Base-by-base conservation (phyloP, 805 yeast genomes). In the Nakazawaea pomicola region DNA sequence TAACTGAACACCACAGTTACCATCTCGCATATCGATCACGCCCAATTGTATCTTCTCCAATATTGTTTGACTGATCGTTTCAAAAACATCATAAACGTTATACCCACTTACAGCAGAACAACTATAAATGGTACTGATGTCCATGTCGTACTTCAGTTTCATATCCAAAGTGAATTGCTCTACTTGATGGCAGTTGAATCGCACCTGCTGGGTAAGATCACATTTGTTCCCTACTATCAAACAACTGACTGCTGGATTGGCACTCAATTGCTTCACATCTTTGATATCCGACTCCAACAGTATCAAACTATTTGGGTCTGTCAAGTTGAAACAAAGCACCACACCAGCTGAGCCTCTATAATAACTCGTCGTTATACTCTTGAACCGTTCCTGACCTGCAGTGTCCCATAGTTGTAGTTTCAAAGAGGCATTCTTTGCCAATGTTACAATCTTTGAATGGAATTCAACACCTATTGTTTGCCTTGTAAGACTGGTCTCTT, bases 41-140 rank as follows among this genome's bases (percentile, higher is more conserved):
- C 78, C 79, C 21, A 66, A 53, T 46, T 74, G 77, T 12, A 74
- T 59, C 50, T 70, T 70, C 1, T 74, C 60, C 21, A 71, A 48
- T 2, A 74, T 66, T 48, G 62, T 62, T 21, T 56, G 56, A 1
- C 72, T 60, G 15, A 74, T 36, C 14, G 56, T 51, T 12, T 57
- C 52, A 40, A 74, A 74, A 1, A 68, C 62, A 10, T 61, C 61
- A n/a, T 57, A 58, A 4, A 73, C 60, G 35, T 68, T 65, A n/a
- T 52, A 52, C 5, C 74, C 73, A 1, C 62, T 51, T 21, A 57
- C 44, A 2, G 78, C 74, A 21, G 38, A 57, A 52, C 20, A 72
- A 45, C 25, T 61, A 59, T 28, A 69, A 67, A 18, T 31, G 12
- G 40, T 29, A 11, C 48, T 47, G 2, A 65, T 57, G 33, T 64